A percentile compares a stretch with the other conserved stretches of the same genome.
phyloP scores from a whole-genome alignment of 306 rosid genomes.

The Acmispon strigosus region DNA sequence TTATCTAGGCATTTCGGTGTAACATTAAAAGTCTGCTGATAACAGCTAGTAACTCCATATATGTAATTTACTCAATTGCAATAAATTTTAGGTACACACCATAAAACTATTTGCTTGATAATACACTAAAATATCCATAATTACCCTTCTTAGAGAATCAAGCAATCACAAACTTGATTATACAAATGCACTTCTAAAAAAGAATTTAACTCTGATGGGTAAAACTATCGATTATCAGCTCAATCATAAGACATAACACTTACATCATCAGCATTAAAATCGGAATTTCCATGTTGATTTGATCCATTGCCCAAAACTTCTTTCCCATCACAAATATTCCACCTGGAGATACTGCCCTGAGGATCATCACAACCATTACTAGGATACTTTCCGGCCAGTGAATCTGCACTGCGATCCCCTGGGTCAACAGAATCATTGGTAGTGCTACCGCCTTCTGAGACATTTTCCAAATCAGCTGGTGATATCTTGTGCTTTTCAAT shows the following conservation, averaged over 20 bases:
- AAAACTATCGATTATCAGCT: neutral
- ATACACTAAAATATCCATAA: neutral
- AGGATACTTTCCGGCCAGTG: constrained; percentile 57
- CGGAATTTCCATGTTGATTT: constrained; percentile 49
- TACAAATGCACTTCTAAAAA: neutral
- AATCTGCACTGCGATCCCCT: constrained; percentile 53
- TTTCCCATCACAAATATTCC: constrained; percentile 51
- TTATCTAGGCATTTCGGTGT: neutral
- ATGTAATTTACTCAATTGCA: neutral
- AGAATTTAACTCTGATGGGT: neutral
- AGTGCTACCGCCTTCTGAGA: constrained; percentile 84
- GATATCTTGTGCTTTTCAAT: constrained; percentile 89
- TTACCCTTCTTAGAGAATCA: constrained; percentile 1
- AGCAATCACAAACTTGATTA: neutral
- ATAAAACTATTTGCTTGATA: neutral
- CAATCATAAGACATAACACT: constrained; percentile 25
- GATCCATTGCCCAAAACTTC: constrained; percentile 66
- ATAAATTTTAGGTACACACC: neutral
- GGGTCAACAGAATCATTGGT: constrained; percentile 79
- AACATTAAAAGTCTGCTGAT: neutral
- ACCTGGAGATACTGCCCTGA: constrained; percentile 64
- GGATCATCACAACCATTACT: constrained; percentile 74
- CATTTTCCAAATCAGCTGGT: constrained; percentile 68
- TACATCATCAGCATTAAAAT: constrained; percentile 65
- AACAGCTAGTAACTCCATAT: neutral